Evolutionary conservation across 1,139 yeast species (phyloP).

Genomic region (Dujonia santamariae): DNA sequence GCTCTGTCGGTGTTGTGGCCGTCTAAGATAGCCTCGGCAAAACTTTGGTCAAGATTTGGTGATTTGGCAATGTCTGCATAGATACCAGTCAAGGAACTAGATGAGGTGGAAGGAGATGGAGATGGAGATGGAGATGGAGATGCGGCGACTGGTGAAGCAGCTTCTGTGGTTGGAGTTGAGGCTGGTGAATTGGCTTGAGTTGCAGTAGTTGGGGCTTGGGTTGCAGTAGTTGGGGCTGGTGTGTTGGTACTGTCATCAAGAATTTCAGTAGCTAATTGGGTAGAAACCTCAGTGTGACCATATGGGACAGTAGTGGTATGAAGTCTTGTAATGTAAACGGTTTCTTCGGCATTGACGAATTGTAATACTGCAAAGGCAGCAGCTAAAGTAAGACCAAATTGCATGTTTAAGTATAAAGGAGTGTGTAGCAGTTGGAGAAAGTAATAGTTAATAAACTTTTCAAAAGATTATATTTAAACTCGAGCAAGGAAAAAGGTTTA

Average conservation of each 20-base stretch:
- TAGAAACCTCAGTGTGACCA: slow-evolving; percentile 10
- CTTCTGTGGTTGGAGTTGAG: not conserved
- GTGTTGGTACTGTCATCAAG: not conserved
- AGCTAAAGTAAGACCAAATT: slow-evolving; percentile 16
- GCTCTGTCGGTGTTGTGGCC: slow-evolving; percentile 73
- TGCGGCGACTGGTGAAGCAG: slow-evolving; percentile 8
- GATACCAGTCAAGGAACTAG: slow-evolving; percentile 9
- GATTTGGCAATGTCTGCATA: slow-evolving; percentile 14
- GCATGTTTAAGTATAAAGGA: slow-evolving; percentile 12
- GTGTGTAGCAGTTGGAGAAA: slow-evolving; percentile 2
- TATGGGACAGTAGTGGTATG: slow-evolving; percentile 21
- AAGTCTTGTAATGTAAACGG: slow-evolving; percentile 23
- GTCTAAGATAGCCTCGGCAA: slow-evolving; percentile 39
- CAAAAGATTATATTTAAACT: not conserved
- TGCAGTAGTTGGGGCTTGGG: slow-evolving; percentile 9
- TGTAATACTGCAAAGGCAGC: slow-evolving; percentile 13
- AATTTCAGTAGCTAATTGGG: slow-evolving; percentile 6
- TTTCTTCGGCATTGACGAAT: slow-evolving; percentile 18
- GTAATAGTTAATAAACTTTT: not conserved
- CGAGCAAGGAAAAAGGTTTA: not conserved
- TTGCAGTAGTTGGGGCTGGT: slow-evolving; percentile 5
- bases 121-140: slow-evolving; percentile 9
- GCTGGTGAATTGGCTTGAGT: slow-evolving; percentile 10
- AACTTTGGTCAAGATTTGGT: slow-evolving; percentile 22
- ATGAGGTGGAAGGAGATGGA: slow-evolving; percentile 6